Base-by-base conservation (phyloP, 805 yeast species). In the Candida schatavii region DNA sequence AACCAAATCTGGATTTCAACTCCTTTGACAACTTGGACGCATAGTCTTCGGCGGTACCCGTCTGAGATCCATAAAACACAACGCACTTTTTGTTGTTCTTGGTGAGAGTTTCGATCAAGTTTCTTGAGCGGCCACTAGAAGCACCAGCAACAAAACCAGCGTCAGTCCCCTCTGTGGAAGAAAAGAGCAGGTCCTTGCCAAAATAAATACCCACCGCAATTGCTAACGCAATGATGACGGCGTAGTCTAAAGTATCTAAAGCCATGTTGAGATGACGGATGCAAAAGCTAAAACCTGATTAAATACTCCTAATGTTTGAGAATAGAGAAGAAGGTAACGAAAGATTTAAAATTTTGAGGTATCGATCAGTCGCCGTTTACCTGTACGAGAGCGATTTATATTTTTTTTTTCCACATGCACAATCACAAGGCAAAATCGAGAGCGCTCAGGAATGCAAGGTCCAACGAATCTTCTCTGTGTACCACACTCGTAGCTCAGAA, bases 11-110 rank as follows among this genome's bases (percentile, higher is more conserved):
- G 21, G 95, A 72, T 52, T 81, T 80, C 54, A 91, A 80, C 61
- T 93, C 99, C 59, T 90, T 89, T 37, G 96, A 81, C 52, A 89
- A 82, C 59, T 91, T 87, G 52, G 84, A 78, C 15, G 97, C 95
- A 55, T 89, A 91, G 58, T 93, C 99, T 67, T 93, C 99, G 34
- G 98, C 96, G 14, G 99, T 93, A 49, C 99, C 99, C 4, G 99
- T 93, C 67, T 93, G 99, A 11, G 98, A 90, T 14, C 96, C 98
- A 60, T 77, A 93, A 46, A 93, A 76, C 3, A 93, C 83, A 34
- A 89, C 69, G 28, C 86, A 84, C 49, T 85, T 83, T 66, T 91
- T 90, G 46, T 77, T 74, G 54, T 81, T 81, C 29, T 69, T 68
- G 39, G 69, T 68, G 51, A 91, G 61, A 2, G 77, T 78, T 43